Percentiles rank a stretch among this genome's conserved stretches.
Conservation (phyloP, 2,329 filamentous ascomycete genomes). For the Microdochium paspali region DNA sequence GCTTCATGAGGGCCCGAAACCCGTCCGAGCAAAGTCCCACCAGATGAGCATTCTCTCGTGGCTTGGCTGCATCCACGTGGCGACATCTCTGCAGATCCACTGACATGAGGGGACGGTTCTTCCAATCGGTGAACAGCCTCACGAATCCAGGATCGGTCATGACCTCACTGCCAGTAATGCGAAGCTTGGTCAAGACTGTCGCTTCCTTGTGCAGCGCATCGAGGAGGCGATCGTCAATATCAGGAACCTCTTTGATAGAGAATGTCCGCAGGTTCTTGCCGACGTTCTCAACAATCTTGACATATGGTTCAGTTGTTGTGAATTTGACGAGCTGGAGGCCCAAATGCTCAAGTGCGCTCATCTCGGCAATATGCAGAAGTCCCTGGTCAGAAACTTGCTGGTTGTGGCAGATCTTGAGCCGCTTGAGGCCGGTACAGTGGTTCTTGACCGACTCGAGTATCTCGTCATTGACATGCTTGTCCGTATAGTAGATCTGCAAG, state of each 20-base stretch:
- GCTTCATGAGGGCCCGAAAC: slow-evolving; percentile 73
- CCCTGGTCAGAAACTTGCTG: slow-evolving; percentile 60
- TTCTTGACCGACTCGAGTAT: slow-evolving; percentile 52
- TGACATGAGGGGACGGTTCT: slow-evolving; percentile 59
- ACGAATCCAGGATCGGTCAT: slow-evolving; percentile 69
- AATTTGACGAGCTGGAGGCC: slow-evolving; percentile 57
- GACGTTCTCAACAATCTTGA: slow-evolving; percentile 49
- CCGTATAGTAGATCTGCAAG: slow-evolving; percentile 75
- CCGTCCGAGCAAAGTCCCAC: slow-evolving; percentile 68
- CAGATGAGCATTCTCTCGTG: slow-evolving; percentile 53
- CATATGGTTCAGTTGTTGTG: slow-evolving; percentile 47
- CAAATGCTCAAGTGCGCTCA: slow-evolving; percentile 62
- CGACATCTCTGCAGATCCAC: slow-evolving; percentile 73
- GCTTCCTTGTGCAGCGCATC: slow-evolving; percentile 63
- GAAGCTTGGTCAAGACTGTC: slow-evolving; percentile 60
- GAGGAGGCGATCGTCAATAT: slow-evolving; percentile 61
- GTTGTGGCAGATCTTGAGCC: slow-evolving; percentile 76
- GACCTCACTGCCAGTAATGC: slow-evolving; percentile 66
- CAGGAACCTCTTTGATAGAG: slow-evolving; percentile 60
- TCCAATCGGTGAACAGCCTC: slow-evolving; percentile 66
- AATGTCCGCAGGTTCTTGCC: slow-evolving; percentile 66
- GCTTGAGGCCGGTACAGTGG: slow-evolving; percentile 57
- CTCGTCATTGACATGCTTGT: slow-evolving; percentile 70
- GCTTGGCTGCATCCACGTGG: slow-evolving; percentile 61
- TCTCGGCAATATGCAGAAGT: slow-evolving; percentile 51